Base-by-base conservation (phyloP, 108 stramenopile species). In the Chaetoceros tenuissimus region DNA sequence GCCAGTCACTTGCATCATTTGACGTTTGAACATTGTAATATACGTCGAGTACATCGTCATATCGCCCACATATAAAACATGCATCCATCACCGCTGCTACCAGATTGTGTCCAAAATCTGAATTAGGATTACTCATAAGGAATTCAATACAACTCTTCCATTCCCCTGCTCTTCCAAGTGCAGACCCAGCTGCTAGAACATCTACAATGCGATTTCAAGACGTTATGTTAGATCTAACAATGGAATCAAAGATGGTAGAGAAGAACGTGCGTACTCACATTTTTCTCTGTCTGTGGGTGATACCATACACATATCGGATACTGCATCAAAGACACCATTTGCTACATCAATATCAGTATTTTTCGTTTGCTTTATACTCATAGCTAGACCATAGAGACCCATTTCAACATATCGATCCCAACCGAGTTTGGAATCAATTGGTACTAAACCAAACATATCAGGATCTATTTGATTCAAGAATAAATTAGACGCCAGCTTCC, bases 171-270 rank as follows among this genome's bases (percentile, higher is more conserved):
- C 66, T 65, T n/a, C 86, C 89, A n/a, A 92, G 55, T 10, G 84
- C 89, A 48, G 60, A 74, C 5, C 89, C 89, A n/a, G 89, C 89
- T 13, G 86, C 84, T 60, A 92, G 49, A 1, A 87, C 65, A 61
- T 90, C 75, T 60, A 30, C 19, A 34, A 40, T n/a, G 10, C 21
- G 51, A 45, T 20, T 0, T 17, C 7, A 34, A 46, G 3, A 31
- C 49, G 31, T 46, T 13, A n/a, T n/a, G n/a, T n/a, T n/a, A n/a
- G n/a, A n/a, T n/a, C n/a, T n/a, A n/a, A n/a, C n/a, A n/a, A n/a
- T n/a, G n/a, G n/a, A n/a, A n/a, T n/a, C 2, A 61, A 47, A 59
- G 17, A 27, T 53, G 22, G 10, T 34, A 34, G 52, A 27, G 10
- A 0, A 1, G 3, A 24, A 51, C 0, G 45, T 18, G 1, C 3